These are phyloP conservation scores for Pseudopyricularia javanii DNA, from an alignment of 2,329 filamentous ascomycete genomes.

Conservation along the genomic window DNA sequence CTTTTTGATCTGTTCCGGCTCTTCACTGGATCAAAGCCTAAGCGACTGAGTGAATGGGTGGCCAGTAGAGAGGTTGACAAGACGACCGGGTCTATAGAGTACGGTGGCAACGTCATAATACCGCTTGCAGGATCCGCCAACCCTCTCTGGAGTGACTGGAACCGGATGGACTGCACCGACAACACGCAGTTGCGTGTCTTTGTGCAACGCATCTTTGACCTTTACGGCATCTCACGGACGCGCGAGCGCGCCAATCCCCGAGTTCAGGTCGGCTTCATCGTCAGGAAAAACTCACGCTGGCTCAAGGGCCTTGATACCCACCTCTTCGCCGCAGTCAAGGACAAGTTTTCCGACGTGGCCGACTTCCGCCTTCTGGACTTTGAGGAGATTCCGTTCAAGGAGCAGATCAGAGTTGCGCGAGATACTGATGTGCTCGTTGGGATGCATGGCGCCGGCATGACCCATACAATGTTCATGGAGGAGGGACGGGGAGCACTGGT, in stretches of 20 bases:
- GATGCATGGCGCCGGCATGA: neutral
- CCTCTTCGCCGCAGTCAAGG: neutral
- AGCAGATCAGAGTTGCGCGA: neutral
- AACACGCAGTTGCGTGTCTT: neutral
- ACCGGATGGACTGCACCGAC: neutral
- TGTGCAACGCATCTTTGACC: neutral
- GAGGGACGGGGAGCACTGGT: neutral
- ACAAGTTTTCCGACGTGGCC: neutral
- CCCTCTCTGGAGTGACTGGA: neutral
- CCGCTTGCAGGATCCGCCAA: neutral
- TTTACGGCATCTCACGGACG: neutral
- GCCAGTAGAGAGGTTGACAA: neutral
- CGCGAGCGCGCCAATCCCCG: neutral
- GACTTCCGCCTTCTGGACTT: neutral
- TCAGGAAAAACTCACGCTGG: neutral
- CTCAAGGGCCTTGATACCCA: neutral
- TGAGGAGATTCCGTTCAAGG: neutral
- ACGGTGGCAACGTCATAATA: neutral
- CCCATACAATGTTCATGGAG: neutral
- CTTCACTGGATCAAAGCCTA: neutral
- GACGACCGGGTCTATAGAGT: neutral
- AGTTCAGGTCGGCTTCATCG: neutral
- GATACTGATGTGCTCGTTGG: neutral
- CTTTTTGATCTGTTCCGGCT: neutral
- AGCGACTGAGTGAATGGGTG: neutral